Base-by-base conservation (phyloP, 805 yeast genomes). In the Isabelozyma pseudorhagii region DNA sequence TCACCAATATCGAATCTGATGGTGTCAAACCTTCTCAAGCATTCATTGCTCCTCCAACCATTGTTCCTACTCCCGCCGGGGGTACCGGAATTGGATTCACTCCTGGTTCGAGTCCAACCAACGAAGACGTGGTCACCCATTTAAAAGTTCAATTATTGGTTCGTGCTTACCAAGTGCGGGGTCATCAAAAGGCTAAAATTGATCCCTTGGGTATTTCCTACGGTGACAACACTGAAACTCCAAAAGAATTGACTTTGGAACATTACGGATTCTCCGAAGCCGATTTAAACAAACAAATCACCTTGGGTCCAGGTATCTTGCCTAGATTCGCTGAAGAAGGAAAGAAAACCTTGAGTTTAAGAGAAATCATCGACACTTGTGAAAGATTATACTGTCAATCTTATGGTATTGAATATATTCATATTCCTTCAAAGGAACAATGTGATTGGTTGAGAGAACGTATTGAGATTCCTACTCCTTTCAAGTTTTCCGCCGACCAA, bases 361-460 rank as follows among this genome's bases (percentile, higher is more conserved):
- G 81, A 58, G 97, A 93, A 63, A 81, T 94, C 58, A 80, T 94
- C 57, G 80, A 74, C 46, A 73, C 82, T 54, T 86, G 96, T 71
- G 97, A 94, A 74, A 77, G 77, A 58, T 80, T 89, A 60, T 94
- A 94, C 79, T 91, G 97, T 75, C 80, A 87, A 40, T 73, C 87
- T 39, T 90, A 91, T 68, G 98, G 98, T 76, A 82, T 89, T 51
- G 98, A 94, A 77, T 94, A 91, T 75, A 86, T 94, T 62, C 99
- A 94, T 74, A 94, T 94, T 57, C 97, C 98, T 50, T 88, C 96
- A 52, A 87, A 96, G 70, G 87, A 82, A 63, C 89, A 89, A 74
- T 94, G 98, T 78, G 97, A 94, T 72, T 94, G 99, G 99, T 83
- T 94, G 68, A 87, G 99, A 77, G 96, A 89, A 73, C 83, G 97